A percentile compares a stretch with the other conserved stretches of the same genome.
Conservation (phyloP, 257 asterid genomes). For the Solanum ossicruentum region DNA sequence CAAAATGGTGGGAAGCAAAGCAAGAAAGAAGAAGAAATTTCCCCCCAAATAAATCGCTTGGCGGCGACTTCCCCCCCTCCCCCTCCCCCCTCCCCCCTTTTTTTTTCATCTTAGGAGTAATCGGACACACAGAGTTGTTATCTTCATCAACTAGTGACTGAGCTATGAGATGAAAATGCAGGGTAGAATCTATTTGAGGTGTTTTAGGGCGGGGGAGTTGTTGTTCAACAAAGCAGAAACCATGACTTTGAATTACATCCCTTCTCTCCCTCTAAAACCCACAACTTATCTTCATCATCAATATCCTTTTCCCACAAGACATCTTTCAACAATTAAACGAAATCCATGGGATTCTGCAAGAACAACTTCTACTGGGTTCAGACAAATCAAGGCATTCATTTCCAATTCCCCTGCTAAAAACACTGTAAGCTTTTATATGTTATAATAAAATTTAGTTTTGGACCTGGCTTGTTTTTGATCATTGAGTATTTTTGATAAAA, state of each 20-base stretch:
- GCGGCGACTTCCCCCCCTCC: not conserved
- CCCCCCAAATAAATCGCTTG: not conserved
- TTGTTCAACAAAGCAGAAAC: constrained; percentile 2
- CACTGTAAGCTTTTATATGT: constrained; percentile 18
- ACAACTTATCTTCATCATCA: not conserved
- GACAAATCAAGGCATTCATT: constrained; percentile 48
- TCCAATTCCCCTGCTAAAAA: constrained; percentile 45
- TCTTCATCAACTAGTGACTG: not conserved
- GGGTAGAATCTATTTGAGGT: constrained; percentile 7
- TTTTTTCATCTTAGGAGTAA: not conserved
- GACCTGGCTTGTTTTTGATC: not conserved
- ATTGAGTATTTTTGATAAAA: not conserved
- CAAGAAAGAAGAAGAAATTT: not conserved
- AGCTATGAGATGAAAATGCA: constrained; percentile 7
- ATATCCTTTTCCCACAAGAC: constrained; percentile 15
- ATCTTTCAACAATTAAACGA: constrained; percentile 13
- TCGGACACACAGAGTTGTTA: not conserved
- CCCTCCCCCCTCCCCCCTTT: not conserved
- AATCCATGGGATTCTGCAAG: constrained; percentile 38
- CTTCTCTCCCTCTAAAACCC: not conserved
- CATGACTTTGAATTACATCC: not conserved
- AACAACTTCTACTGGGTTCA: constrained; percentile 19
- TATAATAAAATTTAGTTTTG: too few relatives aligned
- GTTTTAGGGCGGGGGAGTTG: constrained; percentile 13
- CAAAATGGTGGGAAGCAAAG: not conserved